Evolutionary conservation across 1,284 basidiomycete species (phyloP).

Genomic region (Heterobasidion occidentale): DNA sequence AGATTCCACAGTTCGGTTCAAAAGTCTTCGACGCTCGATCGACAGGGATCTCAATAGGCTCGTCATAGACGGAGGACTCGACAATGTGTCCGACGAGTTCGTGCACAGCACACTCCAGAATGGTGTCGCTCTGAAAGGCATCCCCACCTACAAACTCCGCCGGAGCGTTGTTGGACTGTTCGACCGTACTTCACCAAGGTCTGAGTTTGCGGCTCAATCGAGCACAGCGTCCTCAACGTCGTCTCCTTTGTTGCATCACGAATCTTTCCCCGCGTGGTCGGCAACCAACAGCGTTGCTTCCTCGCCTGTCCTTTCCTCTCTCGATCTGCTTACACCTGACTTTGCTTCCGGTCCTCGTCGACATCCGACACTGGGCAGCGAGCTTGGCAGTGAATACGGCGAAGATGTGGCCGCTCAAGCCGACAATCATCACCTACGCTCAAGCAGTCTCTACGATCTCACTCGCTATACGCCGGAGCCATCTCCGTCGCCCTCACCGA

Average conservation of each 20-base stretch:
- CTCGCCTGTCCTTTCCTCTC: conserved; percentile 14
- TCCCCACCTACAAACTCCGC: conserved; percentile 27
- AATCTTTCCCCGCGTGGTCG: background rate
- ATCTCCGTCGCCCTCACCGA: background rate
- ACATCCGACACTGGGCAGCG: conserved; percentile 45
- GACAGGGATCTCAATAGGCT: conserved; percentile 19
- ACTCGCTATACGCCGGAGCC: conserved; percentile 20
- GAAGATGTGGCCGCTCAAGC: conserved; percentile 32
- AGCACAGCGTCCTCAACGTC: background rate
- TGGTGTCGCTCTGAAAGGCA: conserved; percentile 6
- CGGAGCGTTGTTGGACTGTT: conserved; percentile 63
- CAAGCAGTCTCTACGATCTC: conserved; percentile 44
- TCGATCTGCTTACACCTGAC: conserved; percentile 11
- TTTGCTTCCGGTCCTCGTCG: conserved; percentile 1
- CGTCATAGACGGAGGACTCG: conserved; percentile 14
- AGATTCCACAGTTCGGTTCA: conserved; percentile 31
- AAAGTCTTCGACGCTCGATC: conserved; percentile 33
- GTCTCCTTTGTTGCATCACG: background rate
- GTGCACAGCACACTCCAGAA: conserved; percentile 28
- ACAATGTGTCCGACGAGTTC: conserved; percentile 20
- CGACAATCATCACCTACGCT: conserved; percentile 35
- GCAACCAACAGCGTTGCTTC: conserved; percentile 3
- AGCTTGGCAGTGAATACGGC: conserved; percentile 38
- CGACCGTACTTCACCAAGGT: conserved; percentile 24
- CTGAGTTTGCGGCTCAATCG: background rate